Base-by-base conservation (phyloP, 129 eudicot species). In the Flaveria bidentis region DNA sequence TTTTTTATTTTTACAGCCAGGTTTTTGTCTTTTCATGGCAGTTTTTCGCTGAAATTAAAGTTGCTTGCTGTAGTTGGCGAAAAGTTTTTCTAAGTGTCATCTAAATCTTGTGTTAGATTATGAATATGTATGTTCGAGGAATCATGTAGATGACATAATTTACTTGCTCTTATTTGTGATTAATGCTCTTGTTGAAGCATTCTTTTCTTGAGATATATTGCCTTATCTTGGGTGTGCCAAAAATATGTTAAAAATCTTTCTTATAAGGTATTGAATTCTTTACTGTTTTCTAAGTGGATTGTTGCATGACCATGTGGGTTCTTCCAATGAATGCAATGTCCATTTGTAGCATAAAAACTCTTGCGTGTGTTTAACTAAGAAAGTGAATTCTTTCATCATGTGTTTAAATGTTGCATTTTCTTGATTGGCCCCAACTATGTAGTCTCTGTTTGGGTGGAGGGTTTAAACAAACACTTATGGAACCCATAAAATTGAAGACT, bases 391-490 rank as follows among this genome's bases (percentile, higher is more conserved):
- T 42, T 42, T 42, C 67, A 41, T 14, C 67, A 14, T 67, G 46
- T 67, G 16, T 36, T 2, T 14, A 67, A 20, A 36, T 76, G 67
- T 76, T 67, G 26, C 44, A 22, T 65, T 30, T 75, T 74, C 17
- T 50, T 46, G 53, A 22, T n/a, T 75, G 30, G 8, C 26, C 9
- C 73, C 12, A 49, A 14, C 69, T 30, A 14, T 63, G 45, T 63
- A 62, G 45, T 62, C 68, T 23, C 6, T 28, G 12, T 62, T 26
- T 62, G 69, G 45, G 69, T 63, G 44, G 9, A 28, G 69, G 45
- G 69, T 11, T 63, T 63, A 49, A 49, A 22, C 26, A 60, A 23
- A 22, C 25, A n/a, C 14, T 0, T 15, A 12, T 26, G 69, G 20
- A 30, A 63, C 45, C 20, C 44, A 6, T 4, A 28, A 0, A 58